Conservation (phyloP, 2,329 filamentous ascomycete species). For the Scedosporium dehoogii region DNA sequence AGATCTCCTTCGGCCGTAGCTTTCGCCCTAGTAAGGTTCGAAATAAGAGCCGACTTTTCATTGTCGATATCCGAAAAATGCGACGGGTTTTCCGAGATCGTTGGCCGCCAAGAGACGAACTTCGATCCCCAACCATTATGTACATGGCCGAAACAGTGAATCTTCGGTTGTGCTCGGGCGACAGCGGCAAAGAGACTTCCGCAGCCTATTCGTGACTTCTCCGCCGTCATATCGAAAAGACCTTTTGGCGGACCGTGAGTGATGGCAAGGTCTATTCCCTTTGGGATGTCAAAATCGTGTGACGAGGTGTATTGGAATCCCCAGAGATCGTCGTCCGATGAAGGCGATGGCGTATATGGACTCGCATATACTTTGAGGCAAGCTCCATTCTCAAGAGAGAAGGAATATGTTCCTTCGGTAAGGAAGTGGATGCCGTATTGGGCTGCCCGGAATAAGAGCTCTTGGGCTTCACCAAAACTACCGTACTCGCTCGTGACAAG, state of each 20-base stretch:
- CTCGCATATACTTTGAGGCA: constrained; percentile 32
- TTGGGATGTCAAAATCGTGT: constrained; percentile 17
- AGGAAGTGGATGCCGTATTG: constrained; percentile 24
- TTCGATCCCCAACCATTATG: constrained; percentile 27
- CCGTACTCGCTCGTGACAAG: background rate
- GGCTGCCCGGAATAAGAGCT: background rate
- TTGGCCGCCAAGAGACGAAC: constrained; percentile 33
- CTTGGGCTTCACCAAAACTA: background rate
- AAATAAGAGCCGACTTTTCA: constrained; percentile 23
- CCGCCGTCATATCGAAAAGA: constrained; percentile 27
- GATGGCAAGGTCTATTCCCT: constrained; percentile 19
- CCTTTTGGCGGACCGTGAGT: constrained; percentile 27
- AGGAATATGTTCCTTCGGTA: constrained; percentile 29
- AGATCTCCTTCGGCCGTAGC: constrained; percentile 22
- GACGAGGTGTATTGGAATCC: constrained; percentile 31
- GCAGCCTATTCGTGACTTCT: constrained; percentile 18
- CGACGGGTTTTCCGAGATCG: background rate
- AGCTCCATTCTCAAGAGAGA: constrained; percentile 30
- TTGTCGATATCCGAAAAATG: constrained; percentile 1
- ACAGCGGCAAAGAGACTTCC: constrained; percentile 19
- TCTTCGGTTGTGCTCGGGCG: constrained; percentile 16
- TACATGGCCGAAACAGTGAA: constrained; percentile 28
- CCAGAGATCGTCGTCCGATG: constrained; percentile 23
- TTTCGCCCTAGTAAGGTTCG: constrained; percentile 17
- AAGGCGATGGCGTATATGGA: constrained; percentile 28